Percentiles rank a stretch among this genome's conserved stretches.
Conservation (phyloP, 2,329 filamentous ascomycete species). For the Paecilomyces sp. region DNA sequence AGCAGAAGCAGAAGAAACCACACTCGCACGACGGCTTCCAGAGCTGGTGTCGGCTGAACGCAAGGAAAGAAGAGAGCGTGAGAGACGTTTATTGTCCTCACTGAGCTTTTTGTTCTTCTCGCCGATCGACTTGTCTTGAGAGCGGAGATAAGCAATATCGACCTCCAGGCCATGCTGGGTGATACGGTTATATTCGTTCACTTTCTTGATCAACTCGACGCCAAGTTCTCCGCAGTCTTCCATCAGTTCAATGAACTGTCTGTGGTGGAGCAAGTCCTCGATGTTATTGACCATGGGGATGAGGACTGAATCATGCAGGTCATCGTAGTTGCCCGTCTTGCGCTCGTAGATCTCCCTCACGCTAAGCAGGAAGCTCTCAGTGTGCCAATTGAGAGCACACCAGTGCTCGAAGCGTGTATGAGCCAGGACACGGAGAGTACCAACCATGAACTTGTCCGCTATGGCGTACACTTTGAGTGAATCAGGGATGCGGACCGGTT, state of each 20-base stretch:
- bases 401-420: slow-evolving; percentile 6
- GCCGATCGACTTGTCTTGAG: slow-evolving; percentile 2
- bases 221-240: slow-evolving; percentile 7
- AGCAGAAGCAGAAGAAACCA: neutral
- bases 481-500: neutral
- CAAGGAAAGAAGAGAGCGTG: neutral
- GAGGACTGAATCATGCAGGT: slow-evolving; percentile 7
- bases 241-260: slow-evolving; percentile 2
- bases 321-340: slow-evolving; percentile 9
- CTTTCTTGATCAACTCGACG: slow-evolving; percentile 4
- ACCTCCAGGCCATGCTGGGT: slow-evolving; percentile 5
- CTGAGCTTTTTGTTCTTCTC: slow-evolving; percentile 7
- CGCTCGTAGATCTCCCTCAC: slow-evolving; percentile 9
- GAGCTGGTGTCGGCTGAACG: neutral
- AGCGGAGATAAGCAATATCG: slow-evolving; percentile 6
- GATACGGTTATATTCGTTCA: slow-evolving; percentile 5
- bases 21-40: neutral
- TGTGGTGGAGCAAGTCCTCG: slow-evolving; percentile 4
- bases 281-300: slow-evolving; percentile 4
- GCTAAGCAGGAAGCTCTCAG: slow-evolving; percentile 2
- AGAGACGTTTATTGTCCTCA: slow-evolving; percentile 2
- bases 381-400: slow-evolving; percentile 6
- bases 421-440: slow-evolving; percentile 6
- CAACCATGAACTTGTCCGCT: slow-evolving; percentile 9
- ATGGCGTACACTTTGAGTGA: slow-evolving; percentile 8